Conservation (phyloP, 352 stramenopile genomes). For the Thraustochytrium sp. region DNA sequence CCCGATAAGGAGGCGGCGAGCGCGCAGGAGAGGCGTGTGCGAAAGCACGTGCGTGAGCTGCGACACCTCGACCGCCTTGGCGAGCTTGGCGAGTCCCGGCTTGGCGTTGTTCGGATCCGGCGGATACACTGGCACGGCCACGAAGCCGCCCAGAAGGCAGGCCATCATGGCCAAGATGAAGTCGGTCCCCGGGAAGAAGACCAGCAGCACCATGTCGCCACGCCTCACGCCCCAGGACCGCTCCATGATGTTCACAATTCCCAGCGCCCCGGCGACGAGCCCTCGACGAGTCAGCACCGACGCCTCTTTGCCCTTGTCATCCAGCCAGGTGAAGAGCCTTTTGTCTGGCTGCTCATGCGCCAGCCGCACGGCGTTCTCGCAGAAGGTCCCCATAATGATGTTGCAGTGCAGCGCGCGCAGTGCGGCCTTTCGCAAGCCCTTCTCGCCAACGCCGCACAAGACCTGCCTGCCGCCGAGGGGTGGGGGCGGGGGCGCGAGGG, state of each 20-base stretch:
- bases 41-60: conserved; percentile 41
- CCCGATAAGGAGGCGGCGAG: not conserved
- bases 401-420: no score
- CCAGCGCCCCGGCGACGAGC: not conserved
- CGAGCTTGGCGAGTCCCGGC: not conserved
- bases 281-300: not conserved
- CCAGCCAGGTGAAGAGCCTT: not conserved
- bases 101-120: conserved; percentile 58
- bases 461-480: no score
- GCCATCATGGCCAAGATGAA: conserved; percentile 95
- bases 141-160: conserved; percentile 83
- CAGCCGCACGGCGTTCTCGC: no score
- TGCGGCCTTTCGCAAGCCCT: no score
- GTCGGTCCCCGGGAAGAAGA: conserved; percentile 92
- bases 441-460: no score
- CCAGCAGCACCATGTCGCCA: conserved; percentile 82
- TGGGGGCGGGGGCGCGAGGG: no score
- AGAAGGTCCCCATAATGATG: no score
- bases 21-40: not conserved
- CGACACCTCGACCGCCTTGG: conserved; percentile 42
- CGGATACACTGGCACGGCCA: conserved; percentile 84
- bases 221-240: not conserved
- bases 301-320: not conserved
- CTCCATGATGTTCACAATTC: not conserved
- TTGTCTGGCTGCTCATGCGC: not conserved